Percentiles rank a stretch among this genome's conserved stretches.
These are phyloP conservation scores for Ilyonectria destructans DNA, from an alignment of 2,329 filamentous ascomycete species.

Conservation along the genomic window DNA sequence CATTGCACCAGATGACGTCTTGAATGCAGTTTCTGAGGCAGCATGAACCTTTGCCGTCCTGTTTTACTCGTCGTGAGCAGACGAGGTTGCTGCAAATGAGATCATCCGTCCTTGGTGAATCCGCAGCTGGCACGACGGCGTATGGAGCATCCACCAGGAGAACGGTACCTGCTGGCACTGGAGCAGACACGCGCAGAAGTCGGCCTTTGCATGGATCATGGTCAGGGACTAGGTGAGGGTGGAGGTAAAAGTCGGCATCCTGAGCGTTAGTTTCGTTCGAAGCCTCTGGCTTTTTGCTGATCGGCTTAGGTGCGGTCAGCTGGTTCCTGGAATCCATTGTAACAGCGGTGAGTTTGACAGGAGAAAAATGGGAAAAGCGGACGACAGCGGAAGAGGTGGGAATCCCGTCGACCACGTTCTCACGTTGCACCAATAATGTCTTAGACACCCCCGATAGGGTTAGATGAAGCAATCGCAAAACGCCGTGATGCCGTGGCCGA, in stretches of 20 bases:
- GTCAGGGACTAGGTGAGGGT: conserved; percentile 44
- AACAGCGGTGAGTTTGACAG: conserved; percentile 5
- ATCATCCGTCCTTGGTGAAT: conserved; percentile 29
- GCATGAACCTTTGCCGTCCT: conserved; percentile 25
- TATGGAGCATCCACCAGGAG: conserved; percentile 49
- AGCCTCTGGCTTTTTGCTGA: conserved; percentile 26
- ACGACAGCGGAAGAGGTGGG: conserved; percentile 27
- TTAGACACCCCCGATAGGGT: conserved; percentile 39
- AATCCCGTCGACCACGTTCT: conserved; percentile 30
- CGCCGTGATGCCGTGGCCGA: conserved; percentile 27
- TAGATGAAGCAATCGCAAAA: conserved; percentile 42
- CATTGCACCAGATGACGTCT: conserved; percentile 50
- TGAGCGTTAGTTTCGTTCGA: conserved; percentile 33
- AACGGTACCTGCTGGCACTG: conserved; percentile 46
- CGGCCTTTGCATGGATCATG: conserved; percentile 48
- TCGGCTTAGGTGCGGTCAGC: conserved; percentile 31
- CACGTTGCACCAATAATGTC: conserved; percentile 30
- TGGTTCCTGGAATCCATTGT: conserved; percentile 41
- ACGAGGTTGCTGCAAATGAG: conserved; percentile 50
- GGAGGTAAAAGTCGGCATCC: conserved; percentile 43
- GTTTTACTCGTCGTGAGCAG: conserved; percentile 43
- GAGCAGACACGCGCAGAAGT: conserved; percentile 43
- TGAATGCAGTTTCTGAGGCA: conserved; percentile 42
- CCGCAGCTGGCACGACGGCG: conserved; percentile 48
- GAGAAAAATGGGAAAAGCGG: conserved; percentile 15